These are phyloP conservation scores for Chlorociboria aeruginascens DNA, from an alignment of 495 filamentous ascomycete genomes.

Conservation along the genomic window DNA sequence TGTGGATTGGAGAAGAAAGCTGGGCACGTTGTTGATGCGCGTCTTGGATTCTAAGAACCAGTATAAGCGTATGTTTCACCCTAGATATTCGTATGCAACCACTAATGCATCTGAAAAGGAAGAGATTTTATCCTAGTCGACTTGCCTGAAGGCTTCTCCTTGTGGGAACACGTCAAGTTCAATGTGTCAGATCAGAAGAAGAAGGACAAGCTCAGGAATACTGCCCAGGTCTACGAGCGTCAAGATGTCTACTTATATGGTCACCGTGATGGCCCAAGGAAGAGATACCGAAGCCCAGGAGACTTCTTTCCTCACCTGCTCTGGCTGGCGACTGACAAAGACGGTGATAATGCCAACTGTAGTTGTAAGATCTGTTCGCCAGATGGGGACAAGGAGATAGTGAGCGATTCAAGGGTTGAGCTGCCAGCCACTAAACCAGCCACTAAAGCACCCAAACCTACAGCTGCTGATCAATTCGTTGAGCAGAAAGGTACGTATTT, in stretches of 20 bases:
- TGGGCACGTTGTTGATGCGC: conserved; percentile 37
- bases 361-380: conserved; percentile 27
- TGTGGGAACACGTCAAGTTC: conserved; percentile 44
- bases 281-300: conserved; percentile 43
- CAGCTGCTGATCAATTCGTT: neutral
- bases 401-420: neutral
- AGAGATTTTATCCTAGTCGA: conserved; percentile 35
- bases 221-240: conserved; percentile 25
- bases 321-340: conserved; percentile 42
- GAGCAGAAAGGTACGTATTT: neutral
- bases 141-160: conserved; percentile 43
- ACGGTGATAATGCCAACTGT: conserved; percentile 44
- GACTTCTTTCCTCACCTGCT: conserved; percentile 52
- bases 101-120: conserved; percentile 22
- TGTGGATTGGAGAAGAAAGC: conserved; percentile 41
- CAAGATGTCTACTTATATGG: conserved; percentile 53
- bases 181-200: conserved; percentile 7
- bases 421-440: neutral
- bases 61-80: conserved; percentile 17
- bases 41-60: conserved; percentile 25
- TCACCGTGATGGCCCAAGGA: conserved; percentile 43
- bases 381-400: conserved; percentile 9
- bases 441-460: conserved; percentile 8
- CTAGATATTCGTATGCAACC: neutral
- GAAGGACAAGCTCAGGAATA: conserved; percentile 14